These are phyloP conservation scores for Pestalotiopsis sp. DNA, from an alignment of 2,329 filamentous ascomycete genomes.

Conservation along the genomic window DNA sequence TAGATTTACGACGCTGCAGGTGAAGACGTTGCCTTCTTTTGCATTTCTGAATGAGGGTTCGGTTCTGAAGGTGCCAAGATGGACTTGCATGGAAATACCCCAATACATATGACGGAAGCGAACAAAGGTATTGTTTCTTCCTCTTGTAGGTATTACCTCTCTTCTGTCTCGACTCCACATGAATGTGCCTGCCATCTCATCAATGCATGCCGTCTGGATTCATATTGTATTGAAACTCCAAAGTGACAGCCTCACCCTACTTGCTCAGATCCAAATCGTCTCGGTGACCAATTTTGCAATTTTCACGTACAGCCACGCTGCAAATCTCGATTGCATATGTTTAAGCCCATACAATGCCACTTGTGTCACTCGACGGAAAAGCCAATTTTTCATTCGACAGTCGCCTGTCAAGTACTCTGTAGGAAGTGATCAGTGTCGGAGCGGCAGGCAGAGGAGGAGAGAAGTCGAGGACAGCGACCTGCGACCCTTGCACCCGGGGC, in stretches of 20 bases:
- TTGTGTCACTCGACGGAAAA: background rate
- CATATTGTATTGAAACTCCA: background rate
- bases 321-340: background rate
- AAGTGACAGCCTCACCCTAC: background rate
- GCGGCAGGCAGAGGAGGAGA: background rate
- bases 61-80: background rate
- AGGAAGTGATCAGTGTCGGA: background rate
- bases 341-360: background rate
- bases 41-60: too few relatives aligned
- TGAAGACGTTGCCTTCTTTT: too few relatives aligned
- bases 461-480: background rate
- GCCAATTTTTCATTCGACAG: background rate
- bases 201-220: background rate
- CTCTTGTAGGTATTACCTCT: background rate
- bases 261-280: background rate
- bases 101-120: background rate
- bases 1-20: too few relatives aligned
- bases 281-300: background rate
- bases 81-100: background rate
- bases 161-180: background rate
- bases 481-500: constrained; percentile 20
- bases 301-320: constrained; percentile 4
- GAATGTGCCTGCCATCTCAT: background rate
- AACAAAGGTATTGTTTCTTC: background rate
- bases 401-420: background rate